Base-by-base conservation (phyloP, 2,329 filamentous ascomycete genomes). In the Fusarium duplospermum region DNA sequence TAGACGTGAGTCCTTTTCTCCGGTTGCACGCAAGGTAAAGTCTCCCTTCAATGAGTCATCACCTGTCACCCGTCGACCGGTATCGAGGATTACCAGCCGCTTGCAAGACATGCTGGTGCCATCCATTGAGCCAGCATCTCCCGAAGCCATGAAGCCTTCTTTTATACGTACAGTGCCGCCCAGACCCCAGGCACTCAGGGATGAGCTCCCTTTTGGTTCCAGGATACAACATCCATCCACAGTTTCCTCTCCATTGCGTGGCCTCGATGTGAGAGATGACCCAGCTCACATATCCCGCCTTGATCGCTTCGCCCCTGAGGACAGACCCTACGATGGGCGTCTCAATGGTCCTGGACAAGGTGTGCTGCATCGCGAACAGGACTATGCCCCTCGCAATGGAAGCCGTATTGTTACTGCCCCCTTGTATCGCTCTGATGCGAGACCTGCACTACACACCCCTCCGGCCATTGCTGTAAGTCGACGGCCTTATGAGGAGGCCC, bases 91-190 rank as follows among this genome's bases (percentile, higher is more conserved):
- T 40, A 50, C 63, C 62, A 70, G 67, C 61, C 61, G 73, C 67
- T 38, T 82, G 14, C 83, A 84, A 72, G 86, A 88, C 42, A 81
- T 85, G 74, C 77, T 87, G 68, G 81, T 88, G 16, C 85, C 77
- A 10, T 88, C 86, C 8, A 84, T 87, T 72, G 87, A 88, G 71
- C 82, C 84, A 22, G 74, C 61, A 8, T 86, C 85, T 36, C 84
- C 85, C 6, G 74, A 80, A 27, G 62, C 76, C 22, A 80, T 80
- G 77, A 78, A 76, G 64, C 81, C 82, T 4, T 80, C 80, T 1
- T 83, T 83, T 75, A 75, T 83, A 47, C 82, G 81, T 66, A 62
- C 78, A 33, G 66, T 82, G 33, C 81, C 81, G 13, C 78, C 79
- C 20, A 78, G 80, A 62, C 68, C 69, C 13, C 76, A 79, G 31